These are phyloP conservation scores for Tolypocladium pustulatum DNA, from an alignment of 2,329 filamentous ascomycete genomes.

Conservation along the genomic window DNA sequence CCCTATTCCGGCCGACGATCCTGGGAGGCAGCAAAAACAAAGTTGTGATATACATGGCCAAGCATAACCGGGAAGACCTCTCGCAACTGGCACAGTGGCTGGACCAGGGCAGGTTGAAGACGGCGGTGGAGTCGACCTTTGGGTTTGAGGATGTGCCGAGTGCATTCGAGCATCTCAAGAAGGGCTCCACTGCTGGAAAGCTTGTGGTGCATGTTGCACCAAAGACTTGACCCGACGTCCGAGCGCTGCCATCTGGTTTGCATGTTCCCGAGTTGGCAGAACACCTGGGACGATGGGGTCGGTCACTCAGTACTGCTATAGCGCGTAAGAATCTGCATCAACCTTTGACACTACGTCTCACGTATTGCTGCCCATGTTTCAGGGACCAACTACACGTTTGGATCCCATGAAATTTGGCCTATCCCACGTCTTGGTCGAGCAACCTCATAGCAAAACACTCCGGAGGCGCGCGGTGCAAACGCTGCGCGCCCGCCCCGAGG, in stretches of 20 bases:
- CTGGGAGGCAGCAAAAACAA: constrained; percentile 30
- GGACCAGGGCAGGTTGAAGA: constrained; percentile 44
- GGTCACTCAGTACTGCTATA: not conserved
- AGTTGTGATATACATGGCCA: constrained; percentile 27
- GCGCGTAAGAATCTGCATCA: not conserved
- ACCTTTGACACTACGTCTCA: too few relatives aligned
- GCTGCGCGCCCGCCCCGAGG: too few relatives aligned
- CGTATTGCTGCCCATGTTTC: too few relatives aligned
- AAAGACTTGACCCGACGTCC: constrained; percentile 1
- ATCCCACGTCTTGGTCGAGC: too few relatives aligned
- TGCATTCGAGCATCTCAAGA: constrained; percentile 49
- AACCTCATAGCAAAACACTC: too few relatives aligned
- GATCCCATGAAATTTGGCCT: too few relatives aligned
- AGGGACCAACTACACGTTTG: too few relatives aligned
- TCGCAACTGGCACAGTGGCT: constrained; percentile 43
- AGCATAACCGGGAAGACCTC: constrained; percentile 34
- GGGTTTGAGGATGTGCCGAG: constrained; percentile 43
- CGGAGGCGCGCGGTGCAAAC: too few relatives aligned
- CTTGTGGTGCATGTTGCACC: constrained; percentile 29
- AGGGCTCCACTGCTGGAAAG: constrained; percentile 49
- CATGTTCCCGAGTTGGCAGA: too few relatives aligned
- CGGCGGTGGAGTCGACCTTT: constrained; percentile 43
- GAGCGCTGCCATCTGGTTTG: not conserved
- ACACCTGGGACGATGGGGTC: not conserved
- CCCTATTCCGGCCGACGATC: constrained; percentile 19